Base-by-base conservation (phyloP, 176 grass and related monocot species). In the Urochloa ruziziensis region DNA sequence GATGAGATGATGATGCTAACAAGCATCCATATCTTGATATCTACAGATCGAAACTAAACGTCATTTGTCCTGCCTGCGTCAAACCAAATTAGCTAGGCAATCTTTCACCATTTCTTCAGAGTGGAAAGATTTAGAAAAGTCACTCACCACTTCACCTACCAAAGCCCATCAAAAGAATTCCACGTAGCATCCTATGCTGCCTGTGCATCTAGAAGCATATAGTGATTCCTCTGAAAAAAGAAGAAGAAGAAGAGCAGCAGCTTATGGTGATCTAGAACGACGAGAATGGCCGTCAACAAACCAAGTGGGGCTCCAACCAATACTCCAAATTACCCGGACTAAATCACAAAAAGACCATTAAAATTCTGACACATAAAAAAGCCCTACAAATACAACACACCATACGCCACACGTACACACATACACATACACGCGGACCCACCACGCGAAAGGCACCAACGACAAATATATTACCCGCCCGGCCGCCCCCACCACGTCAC, bases 391-490 rank as follows among this genome's bases (percentile, higher is more conserved):
- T 58, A 84, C 47, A 35, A 28, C 10, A 71, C 23, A 51, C 74
- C 1, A 5, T 37, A 62, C 54, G 10, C 42, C 29, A 9, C 3
- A 44, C 42, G 7, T 44, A 13, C 43, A 9, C 6, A 43, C 40
- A 37, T 37, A 37, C 36, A 37, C 36, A 6, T 27, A 19, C n/a
- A 64, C 19, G 4, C 6, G 46, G 44, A 0, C 7, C 46, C 24
- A 77, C 32, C 16, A 10, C 43, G 36, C n/a, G 48, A 27, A 67
- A 81, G 70, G 70, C 78, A 47, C 85, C 70, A 81, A 53, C 23
- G 46, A 37, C 10, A 67, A 66, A 74, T 76, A 85, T 56, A 89
- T 69, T 89, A 85, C 39, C 76, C 59, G 44, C 18, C 75, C 4
- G 6, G n/a, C n/a, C n/a, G n/a, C n/a, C n/a, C n/a, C 4, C 37